Evolutionary conservation across 352 stramenopile genomes (phyloP), one percentile per base, ranked within the genome.

Genomic region (Phytophthora macrochlamydospora): DNA sequence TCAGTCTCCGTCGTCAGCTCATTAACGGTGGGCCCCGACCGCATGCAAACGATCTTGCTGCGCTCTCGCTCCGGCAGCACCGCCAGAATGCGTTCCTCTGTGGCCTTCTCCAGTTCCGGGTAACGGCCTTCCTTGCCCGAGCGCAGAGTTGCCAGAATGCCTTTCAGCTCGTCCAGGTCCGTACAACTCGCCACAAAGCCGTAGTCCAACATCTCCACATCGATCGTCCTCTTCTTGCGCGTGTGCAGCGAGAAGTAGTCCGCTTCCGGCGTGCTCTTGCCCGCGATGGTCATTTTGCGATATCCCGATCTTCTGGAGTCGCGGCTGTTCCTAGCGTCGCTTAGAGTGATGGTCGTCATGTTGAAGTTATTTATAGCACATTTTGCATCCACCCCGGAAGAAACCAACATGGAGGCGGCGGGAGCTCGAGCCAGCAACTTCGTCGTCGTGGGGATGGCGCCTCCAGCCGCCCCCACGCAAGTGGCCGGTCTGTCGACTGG

Each of bases 141-240:
- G 28, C 88, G 78, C 9, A 98, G 76, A 71, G 83, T 71, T 12
- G 75, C 75, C 31, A 98, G 69, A 38, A 98, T 93, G 31, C 86
- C 86, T 52, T 93, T 91, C 28, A 98, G 78, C 66, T 97, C 80
- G 31, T 96, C 76, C 37, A 93, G 18, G 69, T 97, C 82, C 8
- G 59, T 55, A 73, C 92, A 97, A 45, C 87, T 85, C 32, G 86
- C 78, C 18, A 98, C 91, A 71, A 96, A 98, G 30, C 61, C 75
- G 56, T 98, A 98, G 80, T 98, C 95, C 35, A 98, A 75, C 81
- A 96, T 95, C 35, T 96, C 87, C 59, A 97, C 79, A 28, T 89
- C 76, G 38, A 96, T 83, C 6, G 78, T 62, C 57, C 83, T 87
- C 52, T 69, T 78, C 68, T 87, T 91, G 64, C 84, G 83, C 49